A percentile compares a stretch with the other conserved stretches of the same genome.
Conservation (phyloP, 257 asterid species). For the Coffea canephora region DNA sequence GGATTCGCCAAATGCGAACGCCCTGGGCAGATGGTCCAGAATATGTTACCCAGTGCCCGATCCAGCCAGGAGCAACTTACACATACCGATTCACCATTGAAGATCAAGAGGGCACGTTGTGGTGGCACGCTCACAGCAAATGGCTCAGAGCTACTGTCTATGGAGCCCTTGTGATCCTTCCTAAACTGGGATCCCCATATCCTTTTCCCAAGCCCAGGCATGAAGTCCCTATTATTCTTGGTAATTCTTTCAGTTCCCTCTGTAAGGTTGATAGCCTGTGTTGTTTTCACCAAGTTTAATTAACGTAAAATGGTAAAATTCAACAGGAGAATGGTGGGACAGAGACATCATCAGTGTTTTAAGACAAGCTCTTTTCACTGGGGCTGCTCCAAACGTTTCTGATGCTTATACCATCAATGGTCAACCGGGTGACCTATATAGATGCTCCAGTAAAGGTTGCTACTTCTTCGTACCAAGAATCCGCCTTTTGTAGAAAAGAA, state of each 20-base stretch:
- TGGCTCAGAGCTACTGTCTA: constrained; percentile 41
- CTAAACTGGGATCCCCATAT: constrained; percentile 39
- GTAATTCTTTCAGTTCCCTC: constrained; percentile 21
- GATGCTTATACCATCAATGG: constrained; percentile 46
- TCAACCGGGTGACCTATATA: constrained; percentile 38
- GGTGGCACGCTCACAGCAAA: constrained; percentile 40
- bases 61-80: constrained; percentile 31
- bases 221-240: constrained; percentile 63
- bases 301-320: not conserved
- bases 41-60: constrained; percentile 34
- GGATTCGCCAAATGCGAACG: constrained; percentile 25
- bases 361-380: constrained; percentile 30
- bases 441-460: constrained; percentile 35
- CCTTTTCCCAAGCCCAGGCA: constrained; percentile 54
- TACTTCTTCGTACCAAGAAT: not conserved
- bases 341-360: constrained; percentile 26
- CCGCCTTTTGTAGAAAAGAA: not conserved
- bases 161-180: constrained; percentile 61
- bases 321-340: constrained; percentile 44
- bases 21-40: constrained; percentile 39
- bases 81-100: constrained; percentile 26
- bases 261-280: not conserved
- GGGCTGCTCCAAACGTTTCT: constrained; percentile 42
- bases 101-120: constrained; percentile 34
- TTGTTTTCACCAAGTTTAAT: not conserved